Percentiles rank a stretch among this genome's conserved stretches.
phyloP scores from a whole-genome alignment of 108 stramenopile genomes.

The Parietichytrium sp. region DNA sequence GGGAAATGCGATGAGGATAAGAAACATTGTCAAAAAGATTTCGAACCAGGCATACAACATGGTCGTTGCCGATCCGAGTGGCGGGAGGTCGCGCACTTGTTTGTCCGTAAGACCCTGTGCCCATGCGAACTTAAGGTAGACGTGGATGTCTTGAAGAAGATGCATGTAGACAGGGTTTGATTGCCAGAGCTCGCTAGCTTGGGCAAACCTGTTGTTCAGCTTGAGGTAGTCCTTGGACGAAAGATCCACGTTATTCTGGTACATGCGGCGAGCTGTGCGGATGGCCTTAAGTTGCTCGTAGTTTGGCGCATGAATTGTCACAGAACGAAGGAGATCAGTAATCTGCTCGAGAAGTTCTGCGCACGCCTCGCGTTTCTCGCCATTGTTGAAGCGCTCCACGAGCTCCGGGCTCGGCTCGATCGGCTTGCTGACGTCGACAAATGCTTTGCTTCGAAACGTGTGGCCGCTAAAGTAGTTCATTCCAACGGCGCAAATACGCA shows the following conservation, averaged over 20 bases:
- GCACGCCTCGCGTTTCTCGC: slow-evolving; percentile 22
- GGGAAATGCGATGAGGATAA: neutral
- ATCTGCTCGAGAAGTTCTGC: neutral
- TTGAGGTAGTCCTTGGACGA: slow-evolving; percentile 17
- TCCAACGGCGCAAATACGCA: slow-evolving; percentile 60
- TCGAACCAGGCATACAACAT: neutral
- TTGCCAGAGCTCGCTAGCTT: neutral
- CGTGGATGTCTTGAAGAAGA: neutral
- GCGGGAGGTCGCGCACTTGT: neutral
- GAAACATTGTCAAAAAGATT: neutral
- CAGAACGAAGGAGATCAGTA: neutral
- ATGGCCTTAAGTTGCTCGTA: neutral
- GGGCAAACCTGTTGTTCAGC: neutral
- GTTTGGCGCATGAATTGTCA: neutral
- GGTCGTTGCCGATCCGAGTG: neutral
- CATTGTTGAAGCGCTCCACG: slow-evolving; percentile 16
- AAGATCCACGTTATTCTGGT: neutral
- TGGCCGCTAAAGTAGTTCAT: slow-evolving; percentile 93
- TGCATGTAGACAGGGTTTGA: neutral
- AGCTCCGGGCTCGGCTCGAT: slow-evolving; percentile 59
- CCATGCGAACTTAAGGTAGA: neutral
- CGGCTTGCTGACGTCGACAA: slow-evolving; percentile 77
- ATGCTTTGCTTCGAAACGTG: slow-evolving; percentile 78
- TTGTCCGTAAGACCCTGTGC: slow-evolving; percentile 7
- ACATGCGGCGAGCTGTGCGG: slow-evolving; percentile 29